A percentile compares a stretch with the other conserved stretches of the same genome.
Conservation (phyloP, 2,329 filamentous ascomycete genomes). For the Anthostomella pinea region DNA sequence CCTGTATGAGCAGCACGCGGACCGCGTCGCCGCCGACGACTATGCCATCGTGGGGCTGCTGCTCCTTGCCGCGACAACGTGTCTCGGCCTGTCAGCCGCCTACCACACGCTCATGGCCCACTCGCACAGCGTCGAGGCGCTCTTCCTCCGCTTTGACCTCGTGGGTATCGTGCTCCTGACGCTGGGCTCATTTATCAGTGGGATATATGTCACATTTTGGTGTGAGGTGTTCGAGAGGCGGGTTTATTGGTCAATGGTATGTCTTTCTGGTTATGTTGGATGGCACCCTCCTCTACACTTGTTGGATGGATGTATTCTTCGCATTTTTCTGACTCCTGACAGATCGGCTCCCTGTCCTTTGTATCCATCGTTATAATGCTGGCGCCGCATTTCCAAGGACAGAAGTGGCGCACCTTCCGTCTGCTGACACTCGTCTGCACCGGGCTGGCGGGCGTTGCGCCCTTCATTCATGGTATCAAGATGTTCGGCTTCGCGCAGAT, state of each 20-base stretch:
- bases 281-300: background rate
- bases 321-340: background rate
- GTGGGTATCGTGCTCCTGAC: slow-evolving; percentile 68
- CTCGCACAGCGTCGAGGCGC: slow-evolving; percentile 55
- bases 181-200: slow-evolving; percentile 64
- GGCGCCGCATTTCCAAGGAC: slow-evolving; percentile 34
- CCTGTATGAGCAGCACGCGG: slow-evolving; percentile 42
- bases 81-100: slow-evolving; percentile 52
- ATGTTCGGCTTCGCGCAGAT: slow-evolving; percentile 38
- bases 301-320: background rate
- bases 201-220: slow-evolving; percentile 61
- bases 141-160: slow-evolving; percentile 68
- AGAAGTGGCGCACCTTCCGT: slow-evolving; percentile 35
- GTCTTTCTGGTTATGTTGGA: slow-evolving; percentile 5
- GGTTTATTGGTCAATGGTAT: slow-evolving; percentile 63
- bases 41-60: slow-evolving; percentile 54
- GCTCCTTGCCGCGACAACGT: slow-evolving; percentile 51
- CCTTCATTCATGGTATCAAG: slow-evolving; percentile 37
- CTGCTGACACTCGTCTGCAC: slow-evolving; percentile 36
- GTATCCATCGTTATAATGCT: slow-evolving; percentile 35
- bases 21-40: slow-evolving; percentile 42
- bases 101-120: slow-evolving; percentile 69
- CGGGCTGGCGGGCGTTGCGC: slow-evolving; percentile 37
- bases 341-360: slow-evolving; percentile 35
- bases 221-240: slow-evolving; percentile 50